These are phyloP conservation scores for Ustilago xerochloae DNA, from an alignment of 1,284 basidiomycete genomes.

Conservation along the genomic window DNA sequence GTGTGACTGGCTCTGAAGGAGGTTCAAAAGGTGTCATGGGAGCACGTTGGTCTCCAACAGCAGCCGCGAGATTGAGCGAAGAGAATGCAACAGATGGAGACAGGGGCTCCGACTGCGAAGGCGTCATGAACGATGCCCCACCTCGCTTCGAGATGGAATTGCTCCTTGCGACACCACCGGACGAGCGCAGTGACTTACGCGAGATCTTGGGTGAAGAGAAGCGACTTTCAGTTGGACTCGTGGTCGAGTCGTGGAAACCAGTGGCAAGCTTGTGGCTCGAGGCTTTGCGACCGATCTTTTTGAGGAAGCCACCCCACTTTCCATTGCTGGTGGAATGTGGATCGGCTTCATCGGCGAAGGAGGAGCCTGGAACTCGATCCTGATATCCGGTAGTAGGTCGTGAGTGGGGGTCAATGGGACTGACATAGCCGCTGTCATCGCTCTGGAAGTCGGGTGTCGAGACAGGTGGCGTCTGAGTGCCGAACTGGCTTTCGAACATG, in stretches of 20 bases:
- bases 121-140: constrained; percentile 12
- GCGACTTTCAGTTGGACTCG: constrained; percentile 20
- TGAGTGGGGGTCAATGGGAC: constrained; percentile 5
- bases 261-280: constrained; percentile 35
- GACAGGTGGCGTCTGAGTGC: constrained; percentile 6
- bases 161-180: constrained; percentile 7
- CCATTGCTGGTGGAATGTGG: constrained; percentile 10
- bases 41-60: not conserved
- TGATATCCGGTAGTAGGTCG: constrained; percentile 19
- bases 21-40: constrained; percentile 29
- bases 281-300: constrained; percentile 52
- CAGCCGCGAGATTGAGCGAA: constrained; percentile 21
- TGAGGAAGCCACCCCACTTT: constrained; percentile 50
- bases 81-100: constrained; percentile 3
- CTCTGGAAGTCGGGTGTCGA: constrained; percentile 23
- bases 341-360: constrained; percentile 11
- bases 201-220: constrained; percentile 27
- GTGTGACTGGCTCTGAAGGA: constrained; percentile 4
- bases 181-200: constrained; percentile 30
- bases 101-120: constrained; percentile 28
- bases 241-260: constrained; percentile 12
- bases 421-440: constrained; percentile 26
- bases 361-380: constrained; percentile 6
- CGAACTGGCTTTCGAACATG: constrained; percentile 15
- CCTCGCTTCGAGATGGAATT: constrained; percentile 13